phyloP scores from a whole-genome alignment of 163 green algal species.

The Scenedesmus sp. region DNA sequence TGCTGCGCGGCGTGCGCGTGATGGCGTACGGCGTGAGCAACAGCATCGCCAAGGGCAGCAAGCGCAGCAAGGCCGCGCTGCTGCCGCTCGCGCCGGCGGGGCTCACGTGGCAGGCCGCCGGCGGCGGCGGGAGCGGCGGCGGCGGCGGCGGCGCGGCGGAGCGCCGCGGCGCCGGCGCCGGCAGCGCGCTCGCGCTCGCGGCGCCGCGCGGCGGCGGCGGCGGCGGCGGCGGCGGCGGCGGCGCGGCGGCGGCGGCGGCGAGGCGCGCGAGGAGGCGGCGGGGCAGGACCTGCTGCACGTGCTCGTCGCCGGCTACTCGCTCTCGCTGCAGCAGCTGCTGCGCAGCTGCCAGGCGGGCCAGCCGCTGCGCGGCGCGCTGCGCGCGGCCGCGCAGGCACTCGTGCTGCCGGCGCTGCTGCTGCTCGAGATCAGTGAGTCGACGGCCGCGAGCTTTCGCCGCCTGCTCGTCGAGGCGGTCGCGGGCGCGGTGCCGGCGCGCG shows the following conservation, averaged over 20 bases:
- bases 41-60: constrained; percentile 49
- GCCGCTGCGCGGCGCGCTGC: neutral
- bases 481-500: constrained; percentile 9
- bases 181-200: neutral
- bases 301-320: constrained; percentile 36
- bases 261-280: neutral
- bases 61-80: constrained; percentile 48
- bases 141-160: neutral
- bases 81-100: constrained; percentile 39
- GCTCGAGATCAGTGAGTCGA: constrained; percentile 38
- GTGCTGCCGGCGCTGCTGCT: constrained; percentile 40
- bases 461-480: constrained; percentile 18
- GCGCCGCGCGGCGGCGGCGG: neutral
- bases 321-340: constrained; percentile 31
- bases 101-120: constrained; percentile 13
- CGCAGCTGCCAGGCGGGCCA: constrained; percentile 25
- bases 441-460: constrained; percentile 22
- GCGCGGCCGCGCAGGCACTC: constrained; percentile 20
- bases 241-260: neutral
- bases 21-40: constrained; percentile 41
- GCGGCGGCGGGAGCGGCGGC: neutral
- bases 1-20: constrained; percentile 26
- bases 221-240: neutral
- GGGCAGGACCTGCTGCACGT: constrained; percentile 43
- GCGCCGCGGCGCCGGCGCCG: neutral